Evolutionary conservation across 2,329 filamentous ascomycete species (phyloP), one percentile per base, ranked within the genome.

Genomic region (Colletotrichum lindemuthianum): DNA sequence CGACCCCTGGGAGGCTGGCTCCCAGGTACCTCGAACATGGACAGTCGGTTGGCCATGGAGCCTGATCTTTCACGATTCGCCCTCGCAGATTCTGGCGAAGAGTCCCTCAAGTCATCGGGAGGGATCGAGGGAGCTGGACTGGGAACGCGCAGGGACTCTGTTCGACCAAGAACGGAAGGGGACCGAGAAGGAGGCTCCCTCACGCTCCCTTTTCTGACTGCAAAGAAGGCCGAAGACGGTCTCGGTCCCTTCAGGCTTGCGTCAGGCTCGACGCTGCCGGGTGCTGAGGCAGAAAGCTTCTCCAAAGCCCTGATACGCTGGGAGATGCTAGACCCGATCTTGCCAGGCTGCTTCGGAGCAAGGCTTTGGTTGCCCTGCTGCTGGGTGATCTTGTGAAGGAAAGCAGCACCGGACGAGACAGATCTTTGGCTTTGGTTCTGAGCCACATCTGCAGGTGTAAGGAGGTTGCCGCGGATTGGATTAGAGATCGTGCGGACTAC

Each of bases 291-390:
- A 64, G 89, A 84, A 69, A 96, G 84, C 76, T 93, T 94, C 74
- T 97, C 92, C 57, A 99, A 82, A 7, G 94, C 93, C 77, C 97
- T 96, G 75, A 98, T 98, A 45, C 96, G 90, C 75, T 95, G 92
- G 3, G 95, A 96, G 66, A 99, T 97, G 70, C 92, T 93, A 8
- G 92, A 93, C 8, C 93, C 94, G 32, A 98, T 86, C 71, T 92
- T 96, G 69, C 90, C 84, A 39, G 63, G 63, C 75, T 94, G 96
- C 74, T 92, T 93, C 4, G 86, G 81, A 50, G 84, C 80, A 53
- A 90, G 73, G 55, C 84, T 83, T n/a, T 64, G 58, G 12, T 85
- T 77, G 2, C 24, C 24, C 36, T 81, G 77, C 69, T 87, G 85
- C 67, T 84, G 86, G 8, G 79, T 80, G 51, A 85, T 78, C 64